Evolutionary conservation across 2,329 filamentous ascomycete genomes (phyloP), one percentile per base, ranked within the genome.

Genomic region (Aspergillus hortae): DNA sequence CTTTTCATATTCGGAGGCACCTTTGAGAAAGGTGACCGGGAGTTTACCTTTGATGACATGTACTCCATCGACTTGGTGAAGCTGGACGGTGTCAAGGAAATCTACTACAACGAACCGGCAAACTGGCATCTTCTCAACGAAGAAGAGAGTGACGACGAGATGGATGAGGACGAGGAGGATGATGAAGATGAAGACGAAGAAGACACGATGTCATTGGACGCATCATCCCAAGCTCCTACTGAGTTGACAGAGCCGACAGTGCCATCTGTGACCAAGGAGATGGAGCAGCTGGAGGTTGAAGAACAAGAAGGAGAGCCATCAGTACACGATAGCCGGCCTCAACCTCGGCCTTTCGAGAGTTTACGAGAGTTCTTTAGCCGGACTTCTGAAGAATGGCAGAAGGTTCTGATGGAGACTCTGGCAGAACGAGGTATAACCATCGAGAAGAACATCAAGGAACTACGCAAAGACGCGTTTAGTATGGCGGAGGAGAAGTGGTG

Each of bases 401-500:
- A 91, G 57, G 76, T 92, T 12, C 78, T 96, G 35, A 84, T 96
- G 74, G 87, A 87, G 1, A 86, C 82, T 58, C 74, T 94, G 53
- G 82, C 85, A 55, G 85, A 83, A 75, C 86, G 85, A 69, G 82
- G 82, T 32, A 76, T 84, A 42, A 61, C 58, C 1, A 59, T 63
- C 2, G 71, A 84, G 38, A 80, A 90, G 58, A 79, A 84, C 0
- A 77, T 95, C 65, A 99, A 99, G 77, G 94, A 97, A 76, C 85
- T 97, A 64, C 91, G 95, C 70, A 88, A 92, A 64, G 86, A 85
- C 67, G 94, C 91, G 1, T 99, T 96, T 69, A 87, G 90, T 66
- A 80, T 90, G 58, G 92, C 92, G 38, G 94, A 99, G 72, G 89
- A 92, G 74, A 96, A 95, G 71, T 99, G 94, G 94, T 99, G 94